These are phyloP conservation scores for Colletotrichum camelliae DNA, from an alignment of 2,329 filamentous ascomycete species.

Conservation along the genomic window DNA sequence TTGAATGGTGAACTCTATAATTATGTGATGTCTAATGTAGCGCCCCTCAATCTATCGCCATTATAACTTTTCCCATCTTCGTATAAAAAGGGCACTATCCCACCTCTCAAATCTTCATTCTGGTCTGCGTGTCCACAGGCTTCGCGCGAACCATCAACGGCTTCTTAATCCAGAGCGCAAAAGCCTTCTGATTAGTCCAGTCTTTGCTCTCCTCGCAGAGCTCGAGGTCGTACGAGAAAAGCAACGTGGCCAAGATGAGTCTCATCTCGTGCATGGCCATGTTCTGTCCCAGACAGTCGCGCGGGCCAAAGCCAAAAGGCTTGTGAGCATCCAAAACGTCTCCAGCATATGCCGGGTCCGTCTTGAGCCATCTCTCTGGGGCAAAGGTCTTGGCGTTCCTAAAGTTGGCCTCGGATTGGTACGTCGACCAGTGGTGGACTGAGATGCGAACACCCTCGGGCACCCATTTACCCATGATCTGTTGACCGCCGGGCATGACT, in stretches of 20 bases:
- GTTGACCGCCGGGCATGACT: conserved; percentile 35
- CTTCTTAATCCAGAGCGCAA: conserved; percentile 11
- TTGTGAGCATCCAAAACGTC: conserved; percentile 48
- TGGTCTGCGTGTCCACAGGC: background rate
- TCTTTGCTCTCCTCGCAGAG: background rate
- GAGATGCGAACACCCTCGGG: conserved; percentile 31
- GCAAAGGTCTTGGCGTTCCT: conserved; percentile 38
- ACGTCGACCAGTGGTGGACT: conserved; percentile 48
- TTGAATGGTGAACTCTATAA: background rate
- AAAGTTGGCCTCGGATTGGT: conserved; percentile 48
- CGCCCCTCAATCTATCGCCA: background rate
- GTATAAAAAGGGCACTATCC: accelerated
- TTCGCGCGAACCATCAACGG: conserved; percentile 1
- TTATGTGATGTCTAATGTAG: background rate
- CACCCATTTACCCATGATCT: conserved; percentile 34
- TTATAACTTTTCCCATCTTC: accelerated
- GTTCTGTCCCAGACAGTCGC: conserved; percentile 62
- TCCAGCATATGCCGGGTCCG: background rate
- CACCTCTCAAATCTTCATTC: background rate
- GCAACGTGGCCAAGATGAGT: conserved; percentile 41
- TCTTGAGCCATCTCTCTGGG: background rate
- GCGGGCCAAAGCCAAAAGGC: conserved; percentile 56
- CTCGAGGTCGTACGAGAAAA: background rate
- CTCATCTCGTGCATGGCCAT: conserved; percentile 61
- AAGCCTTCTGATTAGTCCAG: background rate